A percentile compares a stretch with the other conserved stretches of the same genome.
phyloP scores from a whole-genome alignment of 2,329 filamentous ascomycete genomes.

The Neurospora sp. region DNA sequence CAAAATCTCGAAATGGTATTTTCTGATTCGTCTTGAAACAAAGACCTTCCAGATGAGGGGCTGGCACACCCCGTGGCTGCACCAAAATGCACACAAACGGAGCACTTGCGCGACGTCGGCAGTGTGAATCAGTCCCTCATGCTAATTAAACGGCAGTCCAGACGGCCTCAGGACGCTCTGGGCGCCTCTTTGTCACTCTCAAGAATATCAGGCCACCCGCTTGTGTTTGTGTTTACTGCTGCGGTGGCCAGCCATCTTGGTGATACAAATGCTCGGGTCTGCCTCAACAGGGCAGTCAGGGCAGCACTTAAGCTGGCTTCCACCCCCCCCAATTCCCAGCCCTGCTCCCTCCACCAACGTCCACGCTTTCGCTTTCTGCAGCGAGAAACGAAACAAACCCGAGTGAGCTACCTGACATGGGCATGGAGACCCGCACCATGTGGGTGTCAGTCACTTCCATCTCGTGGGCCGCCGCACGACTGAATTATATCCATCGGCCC shows the following conservation, averaged over 20 bases:
- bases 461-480: neutral
- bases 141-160: neutral
- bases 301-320: neutral
- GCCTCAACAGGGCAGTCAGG: neutral
- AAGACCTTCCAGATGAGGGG: neutral
- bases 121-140: neutral
- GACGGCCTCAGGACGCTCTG: neutral
- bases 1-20: neutral
- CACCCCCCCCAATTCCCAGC: neutral
- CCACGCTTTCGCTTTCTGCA: neutral
- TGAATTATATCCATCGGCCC: neutral
- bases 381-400: neutral
- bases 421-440: neutral
- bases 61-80: neutral
- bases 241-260: neutral
- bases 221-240: neutral
- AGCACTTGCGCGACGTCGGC: neutral
- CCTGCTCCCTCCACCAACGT: neutral
- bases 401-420: neutral
- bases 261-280: neutral
- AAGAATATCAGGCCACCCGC: neutral
- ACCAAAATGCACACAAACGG: neutral
- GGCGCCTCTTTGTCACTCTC: neutral
- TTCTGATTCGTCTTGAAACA: neutral
- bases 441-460: neutral